These are phyloP conservation scores for Thermothielavioides terrestris DNA, from an alignment of 495 filamentous ascomycete genomes.

Conservation along the genomic window DNA sequence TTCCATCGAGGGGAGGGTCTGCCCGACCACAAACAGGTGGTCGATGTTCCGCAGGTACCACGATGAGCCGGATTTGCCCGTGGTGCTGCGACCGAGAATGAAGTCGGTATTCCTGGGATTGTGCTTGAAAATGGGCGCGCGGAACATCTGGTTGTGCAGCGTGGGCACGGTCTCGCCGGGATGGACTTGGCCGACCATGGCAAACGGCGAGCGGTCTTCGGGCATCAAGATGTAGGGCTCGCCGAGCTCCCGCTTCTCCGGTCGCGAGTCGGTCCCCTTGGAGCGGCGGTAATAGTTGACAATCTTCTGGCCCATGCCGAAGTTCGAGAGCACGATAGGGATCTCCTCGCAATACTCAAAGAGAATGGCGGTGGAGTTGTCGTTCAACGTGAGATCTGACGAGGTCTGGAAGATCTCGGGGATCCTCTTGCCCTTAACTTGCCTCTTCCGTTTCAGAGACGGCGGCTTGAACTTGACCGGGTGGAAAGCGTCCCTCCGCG, in stretches of 20 bases:
- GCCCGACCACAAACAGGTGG: conserved; percentile 79
- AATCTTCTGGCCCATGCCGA: conserved; percentile 90
- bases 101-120: conserved; percentile 72
- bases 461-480: conserved; percentile 51
- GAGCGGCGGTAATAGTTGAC: conserved; percentile 95
- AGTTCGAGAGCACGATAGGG: conserved; percentile 83
- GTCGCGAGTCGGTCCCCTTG: conserved; percentile 57
- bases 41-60: conserved; percentile 85
- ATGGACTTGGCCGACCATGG: conserved; percentile 86
- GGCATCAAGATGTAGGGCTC: conserved; percentile 79
- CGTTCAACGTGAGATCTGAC: conserved; percentile 69
- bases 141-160: conserved; percentile 89
- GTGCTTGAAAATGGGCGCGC: conserved; percentile 88
- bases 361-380: conserved; percentile 77
- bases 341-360: conserved; percentile 95
- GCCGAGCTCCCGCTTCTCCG: conserved; percentile 53
- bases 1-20: conserved; percentile 83
- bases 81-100: conserved; percentile 71
- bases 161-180: conserved; percentile 82
- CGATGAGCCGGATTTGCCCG: conserved; percentile 58
- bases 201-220: conserved; percentile 91
- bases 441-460: conserved; percentile 69
- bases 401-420: conserved; percentile 66
- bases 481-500: conserved; percentile 47
- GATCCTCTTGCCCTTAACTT: conserved; percentile 62